Evolutionary conservation across 352 stramenopile species (phyloP), one percentile per base, ranked within the genome.

Genomic region (Globisporangium perplexum): DNA sequence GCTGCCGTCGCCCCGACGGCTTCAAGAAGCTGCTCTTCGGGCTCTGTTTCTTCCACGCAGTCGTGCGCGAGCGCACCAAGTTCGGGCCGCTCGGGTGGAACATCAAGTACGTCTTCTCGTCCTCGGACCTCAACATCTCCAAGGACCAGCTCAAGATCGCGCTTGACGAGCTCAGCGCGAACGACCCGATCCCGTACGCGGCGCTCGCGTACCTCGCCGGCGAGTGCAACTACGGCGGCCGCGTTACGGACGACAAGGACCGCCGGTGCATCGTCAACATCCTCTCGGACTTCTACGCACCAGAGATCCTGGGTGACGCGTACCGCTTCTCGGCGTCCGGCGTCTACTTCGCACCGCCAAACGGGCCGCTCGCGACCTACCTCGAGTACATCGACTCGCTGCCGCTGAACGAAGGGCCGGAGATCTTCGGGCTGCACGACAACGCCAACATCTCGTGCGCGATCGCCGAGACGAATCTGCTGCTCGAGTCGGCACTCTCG

Each of bases 231-330:
- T 98, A 98, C 62, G 94, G 93, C 41, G 93, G 93, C 1, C 77
- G 93, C 28, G 93, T 98, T 7, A 98, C 94, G 6, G 93, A 98
- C 61, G 92, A 97, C 65, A 97, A 97, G 52, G 94, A 98, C 62
- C 87, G 92, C 1, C 68, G 87, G 10, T 92, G 82, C 39, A 86
- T 94, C 28, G 74, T 91, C 47, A 93, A 86, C 48, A 88, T 93
- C 46, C 61, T 94, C 35, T 90, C 82, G 28, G 78, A 93, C 50
- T 93, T 95, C 50, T 96, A 92, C 62, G 72, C 77, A 8, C 76
- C 77, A 1, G 68, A 86, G 4, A 91, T 97, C 30, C 66, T 95
- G 8, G 63, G 60, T 8, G 82, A 95, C 52, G 60, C 23, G 39
- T 94, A 94, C 70, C 72, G 63, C 20, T 97, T 96, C 54, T 91